phyloP scores from a whole-genome alignment of 208 protist species.

The Acanthamoeba lenticulata region DNA sequence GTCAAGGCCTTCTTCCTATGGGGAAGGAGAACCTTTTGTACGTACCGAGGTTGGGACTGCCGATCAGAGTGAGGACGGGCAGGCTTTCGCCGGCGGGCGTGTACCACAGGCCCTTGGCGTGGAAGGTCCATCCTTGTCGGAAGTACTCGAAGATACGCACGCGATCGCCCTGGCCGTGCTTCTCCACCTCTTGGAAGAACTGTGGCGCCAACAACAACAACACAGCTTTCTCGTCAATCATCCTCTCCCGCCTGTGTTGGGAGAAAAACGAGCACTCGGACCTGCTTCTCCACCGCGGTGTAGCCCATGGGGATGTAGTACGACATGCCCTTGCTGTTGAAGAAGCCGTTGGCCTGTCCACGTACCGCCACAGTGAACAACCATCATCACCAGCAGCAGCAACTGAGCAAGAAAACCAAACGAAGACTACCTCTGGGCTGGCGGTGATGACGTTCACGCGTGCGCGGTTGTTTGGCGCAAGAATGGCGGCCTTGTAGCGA shows the following conservation, averaged over 20 bases:
- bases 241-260: too few relatives aligned
- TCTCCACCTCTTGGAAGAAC: not conserved
- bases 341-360: constrained; percentile 80
- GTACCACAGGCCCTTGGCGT: constrained; percentile 81
- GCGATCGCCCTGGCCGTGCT: not conserved
- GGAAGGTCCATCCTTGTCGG: constrained; percentile 77
- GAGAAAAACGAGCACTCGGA: constrained; percentile 57
- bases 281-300: constrained; percentile 68
- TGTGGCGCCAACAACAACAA: too few relatives aligned
- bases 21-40: not conserved
- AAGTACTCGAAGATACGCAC: constrained; percentile 77
- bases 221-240: too few relatives aligned
- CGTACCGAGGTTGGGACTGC: constrained; percentile 80
- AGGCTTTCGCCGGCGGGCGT: not conserved
- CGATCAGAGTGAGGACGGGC: constrained; percentile 75
- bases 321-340: constrained; percentile 68
- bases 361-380: not conserved
- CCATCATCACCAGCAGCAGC: not conserved
- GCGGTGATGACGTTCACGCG: constrained; percentile 73
- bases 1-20: not conserved
- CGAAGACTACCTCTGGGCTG: not conserved
- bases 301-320: constrained; percentile 72
- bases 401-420: too few relatives aligned
- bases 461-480: constrained; percentile 49
- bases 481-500: constrained; percentile 65